phyloP scores from a whole-genome alignment of 345 rosid species.

The Rhizophora apiculata region DNA sequence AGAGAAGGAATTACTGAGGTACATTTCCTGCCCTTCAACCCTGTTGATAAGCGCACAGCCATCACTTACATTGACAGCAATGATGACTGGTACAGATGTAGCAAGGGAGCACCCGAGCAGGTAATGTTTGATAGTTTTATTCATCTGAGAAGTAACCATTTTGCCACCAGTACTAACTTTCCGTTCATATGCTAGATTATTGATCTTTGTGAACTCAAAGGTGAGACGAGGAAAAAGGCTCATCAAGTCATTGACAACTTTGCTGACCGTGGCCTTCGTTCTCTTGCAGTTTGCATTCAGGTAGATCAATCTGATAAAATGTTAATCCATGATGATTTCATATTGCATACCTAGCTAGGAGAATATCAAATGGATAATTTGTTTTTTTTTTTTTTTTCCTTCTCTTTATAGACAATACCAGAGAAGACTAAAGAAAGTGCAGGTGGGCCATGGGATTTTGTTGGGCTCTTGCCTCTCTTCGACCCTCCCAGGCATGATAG shows the following conservation, averaged over 20 bases:
- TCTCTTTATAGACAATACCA: conserved; percentile 43
- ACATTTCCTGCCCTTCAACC: conserved; percentile 94
- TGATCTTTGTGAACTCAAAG: conserved; percentile 65
- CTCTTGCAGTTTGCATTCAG: conserved; percentile 70
- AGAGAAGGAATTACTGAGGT: conserved; percentile 83
- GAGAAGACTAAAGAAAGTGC: conserved; percentile 74
- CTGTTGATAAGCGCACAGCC: conserved; percentile 91
- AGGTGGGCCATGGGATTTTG: conserved; percentile 82
- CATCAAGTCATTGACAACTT: conserved; percentile 57
- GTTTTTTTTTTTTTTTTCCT: conserved; percentile 2
- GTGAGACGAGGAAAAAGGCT: conserved; percentile 47
- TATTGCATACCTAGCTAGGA: neutral
- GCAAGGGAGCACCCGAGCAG: conserved; percentile 98
- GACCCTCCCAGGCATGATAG: conserved; percentile 93
- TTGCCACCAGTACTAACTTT: neutral
- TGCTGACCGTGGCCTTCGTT: conserved; percentile 87
- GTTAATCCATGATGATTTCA: neutral
- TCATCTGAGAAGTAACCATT: neutral
- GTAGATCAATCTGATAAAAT: conserved; percentile 30
- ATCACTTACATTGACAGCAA: conserved; percentile 67
- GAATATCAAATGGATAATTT: neutral
- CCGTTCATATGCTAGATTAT: conserved; percentile 43
- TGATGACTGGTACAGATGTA: conserved; percentile 75
- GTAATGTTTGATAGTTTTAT: conserved; percentile 21
- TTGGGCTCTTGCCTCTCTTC: conserved; percentile 87